Conservation (phyloP, 352 stramenopile genomes). For the Globisporangium carolinianum region DNA sequence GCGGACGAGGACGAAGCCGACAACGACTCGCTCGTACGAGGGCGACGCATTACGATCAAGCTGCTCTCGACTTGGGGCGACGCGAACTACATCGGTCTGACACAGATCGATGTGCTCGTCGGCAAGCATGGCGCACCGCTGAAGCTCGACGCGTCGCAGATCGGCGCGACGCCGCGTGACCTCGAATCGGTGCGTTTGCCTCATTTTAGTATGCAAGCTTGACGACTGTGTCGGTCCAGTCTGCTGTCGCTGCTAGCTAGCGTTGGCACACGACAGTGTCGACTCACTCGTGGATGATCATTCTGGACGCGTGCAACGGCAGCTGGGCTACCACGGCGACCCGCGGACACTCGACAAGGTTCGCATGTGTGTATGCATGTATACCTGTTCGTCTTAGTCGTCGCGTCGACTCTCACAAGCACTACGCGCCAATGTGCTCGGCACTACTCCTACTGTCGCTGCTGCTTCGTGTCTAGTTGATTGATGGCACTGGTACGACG, state of each 20-base stretch:
- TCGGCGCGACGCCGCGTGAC: constrained; percentile 63
- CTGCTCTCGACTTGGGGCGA: constrained; percentile 75
- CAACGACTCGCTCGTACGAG: constrained; percentile 16
- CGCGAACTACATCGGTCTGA: constrained; percentile 80
- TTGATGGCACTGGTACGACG: constrained; percentile 76
- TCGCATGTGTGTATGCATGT: neutral
- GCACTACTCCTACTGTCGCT: too few species aligned
- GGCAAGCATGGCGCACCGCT: constrained; percentile 32
- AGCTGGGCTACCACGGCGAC: constrained; percentile 71
- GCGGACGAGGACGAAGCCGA: constrained; percentile 12
- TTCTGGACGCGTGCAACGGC: neutral
- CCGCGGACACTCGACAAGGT: constrained; percentile 87
- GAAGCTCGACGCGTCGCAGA: constrained; percentile 29
- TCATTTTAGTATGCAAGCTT: neutral
- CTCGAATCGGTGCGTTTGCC: constrained; percentile 42
- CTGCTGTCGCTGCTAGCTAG: neutral
- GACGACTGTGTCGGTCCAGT: neutral
- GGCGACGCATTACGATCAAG: constrained; percentile 43
- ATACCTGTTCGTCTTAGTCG: too few species aligned
- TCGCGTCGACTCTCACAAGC: too few species aligned
- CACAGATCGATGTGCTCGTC: constrained; percentile 61
- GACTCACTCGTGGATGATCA: neutral
- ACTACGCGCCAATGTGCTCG: too few species aligned
- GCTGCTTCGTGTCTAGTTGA: constrained; percentile 25
- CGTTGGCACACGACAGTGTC: neutral